These are phyloP conservation scores for Aspergillus fumigatiaffinis DNA, from an alignment of 2,329 filamentous ascomycete genomes.

Conservation along the genomic window DNA sequence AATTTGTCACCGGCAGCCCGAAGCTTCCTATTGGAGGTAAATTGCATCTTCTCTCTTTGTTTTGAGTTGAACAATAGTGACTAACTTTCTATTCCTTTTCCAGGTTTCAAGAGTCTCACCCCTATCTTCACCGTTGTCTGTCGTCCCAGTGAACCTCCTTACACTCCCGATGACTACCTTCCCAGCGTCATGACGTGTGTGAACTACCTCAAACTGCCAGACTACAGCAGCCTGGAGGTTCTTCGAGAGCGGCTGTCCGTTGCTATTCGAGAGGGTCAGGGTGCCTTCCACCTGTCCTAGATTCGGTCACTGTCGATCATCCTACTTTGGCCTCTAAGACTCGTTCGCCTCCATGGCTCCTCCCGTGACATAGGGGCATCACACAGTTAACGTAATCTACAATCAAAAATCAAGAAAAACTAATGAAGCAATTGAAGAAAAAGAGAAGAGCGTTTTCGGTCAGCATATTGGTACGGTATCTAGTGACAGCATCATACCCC, in stretches of 20 bases:
- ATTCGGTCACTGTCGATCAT: not conserved
- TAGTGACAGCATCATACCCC: not conserved
- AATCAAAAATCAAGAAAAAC: not conserved
- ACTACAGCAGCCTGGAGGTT: conserved; percentile 76
- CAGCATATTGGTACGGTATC: not conserved
- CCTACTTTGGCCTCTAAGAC: not conserved
- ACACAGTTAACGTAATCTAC: not conserved
- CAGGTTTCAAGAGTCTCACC: conserved; percentile 93
- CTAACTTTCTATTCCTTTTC: conserved; percentile 1
- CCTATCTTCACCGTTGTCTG: conserved; percentile 99
- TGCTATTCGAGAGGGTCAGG: conserved; percentile 92
- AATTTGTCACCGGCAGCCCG: conserved; percentile 96
- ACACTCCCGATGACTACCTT: conserved; percentile 93
- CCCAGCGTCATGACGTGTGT: conserved; percentile 99
- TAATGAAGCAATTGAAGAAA: not conserved
- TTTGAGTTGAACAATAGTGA: conserved; percentile 29
- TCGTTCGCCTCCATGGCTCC: not conserved
- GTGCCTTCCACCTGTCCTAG: conserved; percentile 91
- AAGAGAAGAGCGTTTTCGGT: not conserved
- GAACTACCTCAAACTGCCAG: conserved; percentile 96
- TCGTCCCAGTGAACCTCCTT: conserved; percentile 94
- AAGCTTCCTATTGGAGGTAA: conserved; percentile 96
- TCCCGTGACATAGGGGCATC: not conserved
- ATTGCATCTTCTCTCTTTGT: not conserved
- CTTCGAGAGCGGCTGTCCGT: conserved; percentile 75